Percentiles rank a stretch among this genome's conserved stretches.
Conservation (phyloP, 768 basidiomycete species). For the Pleurotus platypus region DNA sequence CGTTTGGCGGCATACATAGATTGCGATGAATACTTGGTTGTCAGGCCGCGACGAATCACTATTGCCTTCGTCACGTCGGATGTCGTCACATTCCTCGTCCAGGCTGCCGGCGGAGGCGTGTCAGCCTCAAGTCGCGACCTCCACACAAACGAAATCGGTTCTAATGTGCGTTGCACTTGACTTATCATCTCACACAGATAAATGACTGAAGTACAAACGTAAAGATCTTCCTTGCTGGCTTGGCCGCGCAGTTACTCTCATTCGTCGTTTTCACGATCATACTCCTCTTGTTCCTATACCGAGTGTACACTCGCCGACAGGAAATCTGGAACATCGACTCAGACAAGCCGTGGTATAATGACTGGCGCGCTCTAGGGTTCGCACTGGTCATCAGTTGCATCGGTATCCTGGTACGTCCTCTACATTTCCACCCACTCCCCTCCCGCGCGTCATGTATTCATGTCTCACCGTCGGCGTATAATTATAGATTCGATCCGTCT, state of each 20-base stretch:
- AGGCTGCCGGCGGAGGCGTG: conserved; percentile 51
- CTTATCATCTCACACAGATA: background rate
- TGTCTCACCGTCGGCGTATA: background rate
- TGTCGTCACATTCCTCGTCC: conserved; percentile 62
- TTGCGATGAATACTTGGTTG: conserved; percentile 42
- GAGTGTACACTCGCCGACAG: conserved; percentile 38
- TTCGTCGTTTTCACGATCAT: conserved; percentile 46
- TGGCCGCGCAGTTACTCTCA: conserved; percentile 52
- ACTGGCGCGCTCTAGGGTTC: conserved; percentile 56
- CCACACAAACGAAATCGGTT: conserved; percentile 24
- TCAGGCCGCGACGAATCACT: conserved; percentile 48
- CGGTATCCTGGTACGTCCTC: conserved; percentile 53
- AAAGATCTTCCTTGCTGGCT: conserved; percentile 54
- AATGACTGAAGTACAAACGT: conserved; percentile 3
- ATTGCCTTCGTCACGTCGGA: conserved; percentile 60
- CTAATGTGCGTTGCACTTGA: conserved; percentile 25
- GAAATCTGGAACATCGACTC: conserved; percentile 36
- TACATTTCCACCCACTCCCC: too few species aligned
- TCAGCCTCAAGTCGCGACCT: conserved; percentile 35
- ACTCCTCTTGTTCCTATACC: conserved; percentile 44
- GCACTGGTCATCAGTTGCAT: conserved; percentile 53
- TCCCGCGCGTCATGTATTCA: background rate
- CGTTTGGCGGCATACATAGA: conserved; percentile 50
- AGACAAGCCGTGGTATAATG: conserved; percentile 40
- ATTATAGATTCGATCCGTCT: conserved; percentile 59